phyloP scores from a whole-genome alignment of 768 basidiomycete genomes.

The Boletus vinaceobasis region DNA sequence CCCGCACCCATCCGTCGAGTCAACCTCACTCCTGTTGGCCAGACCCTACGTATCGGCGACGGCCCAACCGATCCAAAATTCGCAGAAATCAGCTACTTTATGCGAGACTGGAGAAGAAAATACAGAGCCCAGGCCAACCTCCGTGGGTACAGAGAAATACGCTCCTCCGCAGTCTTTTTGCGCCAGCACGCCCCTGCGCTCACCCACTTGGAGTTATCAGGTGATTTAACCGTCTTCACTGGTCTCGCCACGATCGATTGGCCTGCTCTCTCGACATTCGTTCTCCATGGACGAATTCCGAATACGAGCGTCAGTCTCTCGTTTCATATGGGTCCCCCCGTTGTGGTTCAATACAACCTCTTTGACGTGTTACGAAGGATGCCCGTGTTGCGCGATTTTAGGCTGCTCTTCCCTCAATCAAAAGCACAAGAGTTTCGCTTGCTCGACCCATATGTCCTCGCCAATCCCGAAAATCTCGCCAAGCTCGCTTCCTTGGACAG shows the following conservation, averaged over 20 bases:
- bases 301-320: slow-evolving; percentile 10
- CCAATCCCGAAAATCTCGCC: slow-evolving; percentile 19
- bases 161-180: slow-evolving; percentile 29
- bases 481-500: slow-evolving; percentile 34
- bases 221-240: slow-evolving; percentile 26
- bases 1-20: slow-evolving; percentile 24
- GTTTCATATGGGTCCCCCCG: slow-evolving; percentile 10
- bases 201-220: slow-evolving; percentile 31
- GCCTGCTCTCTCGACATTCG: slow-evolving; percentile 29
- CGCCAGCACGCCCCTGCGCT: slow-evolving; percentile 29
- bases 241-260: slow-evolving; percentile 30
- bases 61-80: slow-evolving; percentile 32
- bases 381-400: slow-evolving; percentile 30
- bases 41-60: slow-evolving; percentile 33
- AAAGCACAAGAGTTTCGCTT: slow-evolving; percentile 26
- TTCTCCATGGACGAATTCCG: slow-evolving; percentile 31
- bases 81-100: slow-evolving; percentile 32
- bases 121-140: slow-evolving; percentile 31
- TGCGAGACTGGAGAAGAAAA: slow-evolving; percentile 36
- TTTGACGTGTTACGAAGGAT: slow-evolving; percentile 31
- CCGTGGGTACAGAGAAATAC: slow-evolving; percentile 29
- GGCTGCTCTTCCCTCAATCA: slow-evolving; percentile 31
- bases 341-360: slow-evolving; percentile 1
- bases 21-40: slow-evolving; percentile 33
- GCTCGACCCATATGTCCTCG: slow-evolving; percentile 20